Base-by-base conservation (phyloP, 2,329 filamentous ascomycete genomes). In the Aspergillus niger region DNA sequence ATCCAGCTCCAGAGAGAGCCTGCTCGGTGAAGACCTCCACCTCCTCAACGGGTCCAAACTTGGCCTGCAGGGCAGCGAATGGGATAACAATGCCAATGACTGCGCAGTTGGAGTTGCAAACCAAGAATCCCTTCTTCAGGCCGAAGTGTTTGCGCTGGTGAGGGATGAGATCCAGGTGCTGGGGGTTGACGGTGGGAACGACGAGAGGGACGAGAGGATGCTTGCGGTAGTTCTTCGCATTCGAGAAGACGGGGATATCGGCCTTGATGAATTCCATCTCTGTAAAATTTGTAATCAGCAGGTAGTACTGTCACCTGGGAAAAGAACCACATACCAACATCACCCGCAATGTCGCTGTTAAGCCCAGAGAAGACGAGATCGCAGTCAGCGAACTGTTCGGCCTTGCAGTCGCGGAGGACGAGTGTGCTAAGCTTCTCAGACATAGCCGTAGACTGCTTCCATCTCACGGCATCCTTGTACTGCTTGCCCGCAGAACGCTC, bases 61-160 rank as follows among this genome's bases (percentile, higher is more conserved):
- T 88, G 55, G 89, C 86, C 76, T 96, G 91, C 38, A 98, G 86
- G 15, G 94, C 94, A 10, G 92, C 92, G 73, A 97, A 94, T 24
- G 95, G 95, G 65, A 97, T 96, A 63, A 97, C 94, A 60, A 98
- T 87, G 51, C 94, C 94, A 70, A 98, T 97, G 72, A 97, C 94
- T 59, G 94, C 94, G 80, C 95, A 99, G 81, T 98, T 98, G 66
- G 92, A 96, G 82, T 98, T 98, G 85, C 94, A 98, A 62, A 97
- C 92, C 39, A 98, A 81, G 81, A 98, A 97, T 24, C 95, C 95
- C 79, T 91, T 92, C 64, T 89, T 82, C 48, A 97, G 83, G 28
- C 82, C 81, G 76, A 90, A 86, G 47, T 90, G 83, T 72, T 86
- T 83, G 64, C 91, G 86, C 81, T 98, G 94, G 78, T 96, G 89